Evolutionary conservation across 257 asterid genomes (phyloP), one percentile per base, ranked within the genome.

Genomic region (Fraxinus quadrangulata): DNA sequence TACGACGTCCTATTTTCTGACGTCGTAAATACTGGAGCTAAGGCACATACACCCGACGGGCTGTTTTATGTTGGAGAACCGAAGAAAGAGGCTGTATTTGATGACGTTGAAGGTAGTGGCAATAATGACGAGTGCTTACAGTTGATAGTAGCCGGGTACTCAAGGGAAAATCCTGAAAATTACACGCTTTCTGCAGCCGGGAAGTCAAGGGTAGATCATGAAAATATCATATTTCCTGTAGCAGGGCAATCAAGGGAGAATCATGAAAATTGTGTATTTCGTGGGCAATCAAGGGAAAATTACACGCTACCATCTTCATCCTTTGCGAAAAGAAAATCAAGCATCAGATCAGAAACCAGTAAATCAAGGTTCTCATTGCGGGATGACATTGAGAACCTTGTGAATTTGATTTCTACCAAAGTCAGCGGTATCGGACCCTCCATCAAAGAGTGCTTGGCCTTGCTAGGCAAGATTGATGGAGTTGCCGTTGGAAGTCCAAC

Each of bases 351-450:
- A 61, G 31, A 21, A 61, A 61, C 67, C 24, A 61, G 67, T 14
- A 61, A 61, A 61, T 61, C 67, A 31, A 61, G 67, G 31, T 61
- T 26, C 67, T 61, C 67, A 9, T 61, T 61, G 67, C 67, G 31
- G 67, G 67, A 61, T 61, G 67, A 61, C 31, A 61, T 61, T 61
- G 67, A 61, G 67, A 23, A 61, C 31, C 67, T 61, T 14, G 31
- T 5, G 16, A 61, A 61, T 61, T 21, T 61, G 67, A 61, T 61
- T 61, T 61, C 67, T 61, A 5, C 13, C 5, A 61, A 61, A 21
- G 23, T 61, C 3, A 61, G 16, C 10, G 19, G 31, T 21, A 23
- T 16, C 0, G 67, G 30, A 7, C 33, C 67, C 67, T 61, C 67
- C 31, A 23, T 61, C 14, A 28, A 61, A 26, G 67, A 61, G 31